These are phyloP conservation scores for Termitomyces heimii DNA, from an alignment of 768 basidiomycete species.

Conservation along the genomic window DNA sequence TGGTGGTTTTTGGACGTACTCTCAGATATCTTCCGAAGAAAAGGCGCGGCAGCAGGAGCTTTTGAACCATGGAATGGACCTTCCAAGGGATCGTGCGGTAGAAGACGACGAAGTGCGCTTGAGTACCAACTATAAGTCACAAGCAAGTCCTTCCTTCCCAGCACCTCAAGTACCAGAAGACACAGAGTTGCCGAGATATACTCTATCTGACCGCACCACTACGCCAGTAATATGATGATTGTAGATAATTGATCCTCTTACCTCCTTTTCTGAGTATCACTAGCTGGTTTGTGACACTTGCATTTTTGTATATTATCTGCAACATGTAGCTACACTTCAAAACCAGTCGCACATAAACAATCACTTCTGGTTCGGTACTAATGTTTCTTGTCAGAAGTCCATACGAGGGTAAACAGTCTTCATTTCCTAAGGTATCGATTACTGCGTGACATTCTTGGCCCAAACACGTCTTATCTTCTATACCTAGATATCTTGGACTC, in stretches of 20 bases:
- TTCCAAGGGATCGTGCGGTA: neutral
- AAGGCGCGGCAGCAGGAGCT: constrained; percentile 21
- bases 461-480: neutral
- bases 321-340: neutral
- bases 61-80: constrained; percentile 11
- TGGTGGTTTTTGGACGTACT: constrained; percentile 30
- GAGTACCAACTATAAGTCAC: neutral
- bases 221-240: neutral
- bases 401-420: constrained; percentile 10
- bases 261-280: neutral
- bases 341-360: neutral
- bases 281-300: neutral
- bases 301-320: neutral
- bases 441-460: neutral
- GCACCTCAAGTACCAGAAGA: constrained; percentile 3
- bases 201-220: constrained; percentile 2
- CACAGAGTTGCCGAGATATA: constrained; percentile 15
- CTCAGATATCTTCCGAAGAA: constrained; percentile 26
- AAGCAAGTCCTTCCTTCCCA: neutral
- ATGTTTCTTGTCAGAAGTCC: neutral
- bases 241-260: neutral
- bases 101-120: neutral
- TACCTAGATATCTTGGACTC: neutral
- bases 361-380: neutral
- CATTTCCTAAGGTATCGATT: neutral